Evolutionary conservation across 2,329 filamentous ascomycete genomes (phyloP).

Genomic region (Penicillium sp.): DNA sequence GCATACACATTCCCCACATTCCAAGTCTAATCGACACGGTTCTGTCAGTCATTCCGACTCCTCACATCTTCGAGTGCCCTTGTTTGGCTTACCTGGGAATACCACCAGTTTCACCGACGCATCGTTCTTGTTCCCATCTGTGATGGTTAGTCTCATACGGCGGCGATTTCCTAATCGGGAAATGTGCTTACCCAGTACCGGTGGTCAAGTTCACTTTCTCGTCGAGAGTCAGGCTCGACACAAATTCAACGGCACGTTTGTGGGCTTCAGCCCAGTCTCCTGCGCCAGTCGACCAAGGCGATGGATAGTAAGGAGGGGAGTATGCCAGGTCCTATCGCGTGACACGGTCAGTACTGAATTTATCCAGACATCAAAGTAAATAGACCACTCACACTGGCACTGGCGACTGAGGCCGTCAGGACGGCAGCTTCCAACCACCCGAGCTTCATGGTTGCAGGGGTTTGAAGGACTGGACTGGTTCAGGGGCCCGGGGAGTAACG

Average conservation of each 20-base stretch:
- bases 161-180: not conserved
- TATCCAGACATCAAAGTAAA: not conserved
- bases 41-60: conserved; percentile 4
- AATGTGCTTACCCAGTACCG: conserved; percentile 65
- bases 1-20: conserved; percentile 70
- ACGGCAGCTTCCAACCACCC: conserved; percentile 32
- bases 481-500: conserved; percentile 1
- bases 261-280: conserved; percentile 75
- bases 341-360: conserved; percentile 2
- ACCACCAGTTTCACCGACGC: conserved; percentile 65
- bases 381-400: conserved; percentile 28
- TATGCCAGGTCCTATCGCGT: conserved; percentile 30
- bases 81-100: conserved; percentile 38
- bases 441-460: conserved; percentile 32
- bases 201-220: conserved; percentile 97
- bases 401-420: conserved; percentile 30
- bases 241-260: conserved; percentile 68
- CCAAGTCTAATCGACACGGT: conserved; percentile 44
- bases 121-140: conserved; percentile 65
- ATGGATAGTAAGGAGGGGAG: conserved; percentile 71
- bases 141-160: conserved; percentile 1
- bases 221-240: conserved; percentile 72
- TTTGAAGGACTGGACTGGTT: not conserved
- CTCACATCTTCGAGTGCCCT: conserved; percentile 1
- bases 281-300: conserved; percentile 75